phyloP scores from a whole-genome alignment of 169 alveolate species.

The Cryptosporidium muris region DNA sequence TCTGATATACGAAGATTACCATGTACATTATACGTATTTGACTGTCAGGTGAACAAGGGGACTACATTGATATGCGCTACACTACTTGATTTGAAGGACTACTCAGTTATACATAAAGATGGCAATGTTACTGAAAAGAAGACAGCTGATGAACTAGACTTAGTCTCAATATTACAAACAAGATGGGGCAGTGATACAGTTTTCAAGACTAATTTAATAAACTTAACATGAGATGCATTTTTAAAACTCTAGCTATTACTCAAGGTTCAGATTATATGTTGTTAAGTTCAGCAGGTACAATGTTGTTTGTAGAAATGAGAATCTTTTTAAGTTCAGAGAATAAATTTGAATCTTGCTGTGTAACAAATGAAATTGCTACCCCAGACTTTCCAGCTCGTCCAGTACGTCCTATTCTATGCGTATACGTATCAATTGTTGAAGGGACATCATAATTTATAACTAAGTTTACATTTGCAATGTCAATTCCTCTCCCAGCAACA shows the following conservation, averaged over 20 bases:
- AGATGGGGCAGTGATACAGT: slow-evolving; percentile 51
- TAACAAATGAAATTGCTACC: slow-evolving; percentile 92
- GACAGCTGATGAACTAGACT: slow-evolving; percentile 28
- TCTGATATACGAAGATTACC: slow-evolving; percentile 1
- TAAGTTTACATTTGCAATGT: slow-evolving; percentile 92
- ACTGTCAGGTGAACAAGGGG: slow-evolving; percentile 11
- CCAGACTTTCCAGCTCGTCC: slow-evolving; percentile 99
- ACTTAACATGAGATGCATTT: not conserved
- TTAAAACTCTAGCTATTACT: not conserved
- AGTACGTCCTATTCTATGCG: slow-evolving; percentile 93
- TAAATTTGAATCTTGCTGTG: slow-evolving; percentile 89
- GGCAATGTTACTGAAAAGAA: not conserved
- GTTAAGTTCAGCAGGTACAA: slow-evolving; percentile 89
- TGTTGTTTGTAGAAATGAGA: slow-evolving; percentile 87
- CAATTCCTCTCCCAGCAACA: slow-evolving; percentile 98
- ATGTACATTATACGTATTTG: slow-evolving; percentile 46
- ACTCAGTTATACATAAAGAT: not conserved
- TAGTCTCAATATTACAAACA: slow-evolving; percentile 36
- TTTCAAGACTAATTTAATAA: slow-evolving; percentile 7
- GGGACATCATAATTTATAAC: slow-evolving; percentile 99
- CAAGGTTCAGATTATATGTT: not conserved
- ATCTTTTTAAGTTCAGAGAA: slow-evolving; percentile 90
- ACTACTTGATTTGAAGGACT: slow-evolving; percentile 32
- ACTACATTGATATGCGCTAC: slow-evolving; percentile 10
- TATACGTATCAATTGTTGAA: slow-evolving; percentile 92